Evolutionary conservation across 495 filamentous ascomycete species (phyloP), one percentile per base, ranked within the genome.

Genomic region (Beverwykella pulmonaria): DNA sequence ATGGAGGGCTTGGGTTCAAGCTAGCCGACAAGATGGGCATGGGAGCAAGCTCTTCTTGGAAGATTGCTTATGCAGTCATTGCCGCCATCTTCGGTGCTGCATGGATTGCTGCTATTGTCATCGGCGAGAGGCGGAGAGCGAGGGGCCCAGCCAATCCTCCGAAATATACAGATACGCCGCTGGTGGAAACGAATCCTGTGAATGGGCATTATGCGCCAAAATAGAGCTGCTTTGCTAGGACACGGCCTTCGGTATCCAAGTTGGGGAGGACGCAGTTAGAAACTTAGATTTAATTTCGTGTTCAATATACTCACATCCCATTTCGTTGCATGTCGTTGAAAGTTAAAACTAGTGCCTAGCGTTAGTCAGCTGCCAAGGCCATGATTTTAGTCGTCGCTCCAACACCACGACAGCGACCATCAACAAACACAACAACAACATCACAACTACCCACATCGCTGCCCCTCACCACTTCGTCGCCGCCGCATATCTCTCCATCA

Each of bases 1-100:
- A 79, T 54, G 77, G 75, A 20, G 77, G 77, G 5, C 71, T 79
- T 1, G 77, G 77, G 0, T 65, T 79, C 59, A 58, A 53, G 59
- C 69, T 79, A n/a, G 73, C 74, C 36, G 50, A 62, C 19, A 34
- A 15, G 30, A 64, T 61, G 41, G 47, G 48, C 9, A 12, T 54
- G 15, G 61, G 46, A 2, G 65, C 64, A 20, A 54, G 41, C 15
- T 23, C 49, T 20, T 66, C 49, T 20, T 66, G 66, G 2, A 69
- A 66, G 63, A 73, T 73, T 55, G 68, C 56, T 1, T 73, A 73
- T 36, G n/a, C 49, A 14, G 71, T 73, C 15, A 23, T 73, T 36
- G 71, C 71, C 26, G 68, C 50, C 4, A 53, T 73, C 34, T 44
- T 71, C 14, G 70, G 71, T 63, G 54, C 68, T 7, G 55, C 32